Evolutionary conservation across 2,329 filamentous ascomycete species (phyloP).

Genomic region (Metarhizium guizhouense): DNA sequence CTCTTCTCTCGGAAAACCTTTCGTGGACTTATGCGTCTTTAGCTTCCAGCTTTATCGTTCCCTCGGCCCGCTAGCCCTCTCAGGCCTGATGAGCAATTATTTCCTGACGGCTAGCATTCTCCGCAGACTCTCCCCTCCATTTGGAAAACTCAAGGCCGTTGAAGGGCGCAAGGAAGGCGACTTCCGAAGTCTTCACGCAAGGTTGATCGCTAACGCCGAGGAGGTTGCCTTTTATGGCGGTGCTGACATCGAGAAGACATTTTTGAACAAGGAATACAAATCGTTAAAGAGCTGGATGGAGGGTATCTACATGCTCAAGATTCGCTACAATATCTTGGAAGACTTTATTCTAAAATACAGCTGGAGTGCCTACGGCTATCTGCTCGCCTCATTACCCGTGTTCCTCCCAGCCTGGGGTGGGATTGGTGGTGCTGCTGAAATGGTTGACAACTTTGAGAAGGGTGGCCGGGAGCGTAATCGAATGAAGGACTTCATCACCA

Average conservation of each 20-base stretch:
- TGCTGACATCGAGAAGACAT: constrained; percentile 87
- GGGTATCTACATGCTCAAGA: constrained; percentile 93
- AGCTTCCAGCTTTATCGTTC: constrained; percentile 95
- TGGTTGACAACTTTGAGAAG: constrained; percentile 40
- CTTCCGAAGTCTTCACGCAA: constrained; percentile 82
- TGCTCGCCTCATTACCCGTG: constrained; percentile 84
- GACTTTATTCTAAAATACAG: constrained; percentile 98
- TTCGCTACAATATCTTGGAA: constrained; percentile 97
- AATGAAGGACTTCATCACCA: constrained; percentile 99
- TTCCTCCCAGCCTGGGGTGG: constrained; percentile 94
- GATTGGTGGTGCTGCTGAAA: constrained; percentile 62
- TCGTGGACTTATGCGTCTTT: constrained; percentile 96
- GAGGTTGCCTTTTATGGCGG: constrained; percentile 97
- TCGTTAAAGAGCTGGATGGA: constrained; percentile 97
- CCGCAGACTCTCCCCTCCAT: constrained; percentile 81
- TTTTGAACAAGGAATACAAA: constrained; percentile 85
- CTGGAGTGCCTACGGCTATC: constrained; percentile 96
- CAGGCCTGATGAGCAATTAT: constrained; percentile 83
- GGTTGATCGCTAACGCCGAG: constrained; percentile 92
- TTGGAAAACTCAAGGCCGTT: constrained; percentile 92
- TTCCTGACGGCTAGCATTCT: constrained; percentile 88
- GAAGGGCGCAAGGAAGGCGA: constrained; percentile 94
- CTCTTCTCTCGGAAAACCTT: constrained; percentile 92
- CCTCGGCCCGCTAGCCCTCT: constrained; percentile 77
- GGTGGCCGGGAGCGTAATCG: constrained; percentile 66